Conservation (phyloP, 164 flowering plant species). For the Annona squamosa region DNA sequence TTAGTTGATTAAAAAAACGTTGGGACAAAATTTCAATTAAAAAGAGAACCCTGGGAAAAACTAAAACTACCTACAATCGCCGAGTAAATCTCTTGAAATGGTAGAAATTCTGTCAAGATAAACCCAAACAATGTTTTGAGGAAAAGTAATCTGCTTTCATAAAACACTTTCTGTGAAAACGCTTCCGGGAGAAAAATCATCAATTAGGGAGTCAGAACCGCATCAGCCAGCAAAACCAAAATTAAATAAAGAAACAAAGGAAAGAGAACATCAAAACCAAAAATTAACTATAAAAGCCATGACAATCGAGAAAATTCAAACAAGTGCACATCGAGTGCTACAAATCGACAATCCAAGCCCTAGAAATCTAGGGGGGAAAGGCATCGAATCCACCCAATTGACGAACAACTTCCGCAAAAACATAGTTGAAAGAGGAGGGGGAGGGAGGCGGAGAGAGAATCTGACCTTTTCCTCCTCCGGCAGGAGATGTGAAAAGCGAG, state of each 20-base stretch:
- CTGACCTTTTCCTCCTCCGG: neutral
- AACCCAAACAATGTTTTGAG: neutral
- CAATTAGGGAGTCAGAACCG: neutral
- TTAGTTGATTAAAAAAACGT: neutral
- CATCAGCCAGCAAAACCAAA: neutral
- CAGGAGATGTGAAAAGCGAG: neutral
- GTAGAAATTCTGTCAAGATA: neutral
- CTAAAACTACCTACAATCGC: neutral
- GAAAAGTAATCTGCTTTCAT: neutral
- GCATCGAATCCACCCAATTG: neutral
- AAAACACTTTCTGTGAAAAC: neutral
- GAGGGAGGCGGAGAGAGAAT: neutral
- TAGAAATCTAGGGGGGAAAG: neutral
- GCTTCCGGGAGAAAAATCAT: neutral
- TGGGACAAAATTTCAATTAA: neutral
- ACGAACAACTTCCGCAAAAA: neutral
- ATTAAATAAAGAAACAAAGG: neutral
- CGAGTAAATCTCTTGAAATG: neutral
- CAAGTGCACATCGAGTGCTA: neutral
- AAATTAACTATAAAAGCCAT: neutral
- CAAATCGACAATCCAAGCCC: neutral
- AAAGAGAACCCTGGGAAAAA: neutral
- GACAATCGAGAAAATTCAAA: neutral
- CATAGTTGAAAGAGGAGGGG: neutral
- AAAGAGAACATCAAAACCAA: neutral